Evolutionary conservation across 768 basidiomycete genomes (phyloP).

Genomic region (Boletus eberwhitei): DNA sequence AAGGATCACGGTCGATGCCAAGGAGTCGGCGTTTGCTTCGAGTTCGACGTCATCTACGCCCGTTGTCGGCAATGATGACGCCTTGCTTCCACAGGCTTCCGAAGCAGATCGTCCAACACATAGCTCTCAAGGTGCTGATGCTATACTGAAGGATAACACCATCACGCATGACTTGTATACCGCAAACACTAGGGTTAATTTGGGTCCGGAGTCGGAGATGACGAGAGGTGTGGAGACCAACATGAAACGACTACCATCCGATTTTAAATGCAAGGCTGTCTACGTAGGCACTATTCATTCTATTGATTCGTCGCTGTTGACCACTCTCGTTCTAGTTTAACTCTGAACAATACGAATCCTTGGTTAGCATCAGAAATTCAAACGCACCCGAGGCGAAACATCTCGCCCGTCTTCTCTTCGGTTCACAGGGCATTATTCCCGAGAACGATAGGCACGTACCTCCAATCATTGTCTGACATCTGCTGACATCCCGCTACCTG

Average conservation of each 20-base stretch:
- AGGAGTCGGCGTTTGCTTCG: constrained; percentile 2
- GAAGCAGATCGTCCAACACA: background rate
- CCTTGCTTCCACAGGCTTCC: background rate
- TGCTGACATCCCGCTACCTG: background rate
- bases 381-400: background rate
- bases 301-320: background rate
- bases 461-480: background rate
- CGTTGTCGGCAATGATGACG: background rate
- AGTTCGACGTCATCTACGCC: background rate
- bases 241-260: constrained; percentile 9
- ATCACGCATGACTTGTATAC: constrained; percentile 14
- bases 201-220: constrained; percentile 2
- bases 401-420: background rate
- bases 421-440: constrained; percentile 5
- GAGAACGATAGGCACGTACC: background rate
- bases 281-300: background rate
- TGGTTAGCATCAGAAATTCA: background rate
- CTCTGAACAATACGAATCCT: background rate
- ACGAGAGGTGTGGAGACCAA: constrained; percentile 3
- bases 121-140: background rate
- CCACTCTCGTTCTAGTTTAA: constrained; percentile 5
- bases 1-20: constrained; percentile 3
- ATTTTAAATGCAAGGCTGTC: constrained; percentile 8
- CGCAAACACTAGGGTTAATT: background rate
- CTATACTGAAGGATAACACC: background rate